Evolutionary conservation across 768 basidiomycete genomes (phyloP).

Genomic region (Dendrothele bispora): DNA sequence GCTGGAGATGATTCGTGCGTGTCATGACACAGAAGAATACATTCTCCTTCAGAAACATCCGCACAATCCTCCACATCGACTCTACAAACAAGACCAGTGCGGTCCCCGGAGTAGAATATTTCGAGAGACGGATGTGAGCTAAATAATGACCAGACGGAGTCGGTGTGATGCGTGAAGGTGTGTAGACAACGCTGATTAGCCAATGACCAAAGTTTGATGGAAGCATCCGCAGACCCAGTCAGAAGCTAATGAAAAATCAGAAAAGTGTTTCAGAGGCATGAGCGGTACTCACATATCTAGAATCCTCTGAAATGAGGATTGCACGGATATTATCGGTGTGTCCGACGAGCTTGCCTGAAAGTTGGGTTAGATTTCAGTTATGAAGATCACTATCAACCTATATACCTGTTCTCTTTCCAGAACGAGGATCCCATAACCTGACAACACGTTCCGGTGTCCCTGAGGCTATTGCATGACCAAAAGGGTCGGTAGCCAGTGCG

Average conservation of each 20-base stretch:
- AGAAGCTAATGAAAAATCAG: slow-evolving; percentile 50
- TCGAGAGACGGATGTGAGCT: slow-evolving; percentile 85
- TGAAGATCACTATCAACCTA: not conserved
- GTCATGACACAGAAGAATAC: slow-evolving; percentile 78
- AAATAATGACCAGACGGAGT: slow-evolving; percentile 91
- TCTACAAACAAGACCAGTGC: slow-evolving; percentile 84
- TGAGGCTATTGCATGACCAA: slow-evolving; percentile 79
- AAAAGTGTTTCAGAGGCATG: not conserved
- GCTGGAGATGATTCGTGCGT: slow-evolving; percentile 37
- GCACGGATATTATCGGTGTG: slow-evolving; percentile 97
- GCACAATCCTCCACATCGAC: slow-evolving; percentile 85
- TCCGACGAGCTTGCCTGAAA: slow-evolving; percentile 79
- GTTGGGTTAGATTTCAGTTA: not conserved
- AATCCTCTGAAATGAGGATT: slow-evolving; percentile 86
- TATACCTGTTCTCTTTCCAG: slow-evolving; percentile 65
- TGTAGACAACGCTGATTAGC: slow-evolving; percentile 87
- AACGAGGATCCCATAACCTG: slow-evolving; percentile 90
- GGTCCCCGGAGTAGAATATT: slow-evolving; percentile 93
- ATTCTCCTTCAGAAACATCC: slow-evolving; percentile 88
- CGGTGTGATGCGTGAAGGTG: slow-evolving; percentile 94
- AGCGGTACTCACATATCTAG: slow-evolving; percentile 70
- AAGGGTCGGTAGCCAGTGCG: slow-evolving; percentile 76
- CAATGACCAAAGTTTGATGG: slow-evolving; percentile 94
- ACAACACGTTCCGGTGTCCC: slow-evolving; percentile 92
- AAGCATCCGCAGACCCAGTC: slow-evolving; percentile 85